Evolutionary conservation across 2,329 filamentous ascomycete genomes (phyloP).

Genomic region (Colletotrichum caudatum): DNA sequence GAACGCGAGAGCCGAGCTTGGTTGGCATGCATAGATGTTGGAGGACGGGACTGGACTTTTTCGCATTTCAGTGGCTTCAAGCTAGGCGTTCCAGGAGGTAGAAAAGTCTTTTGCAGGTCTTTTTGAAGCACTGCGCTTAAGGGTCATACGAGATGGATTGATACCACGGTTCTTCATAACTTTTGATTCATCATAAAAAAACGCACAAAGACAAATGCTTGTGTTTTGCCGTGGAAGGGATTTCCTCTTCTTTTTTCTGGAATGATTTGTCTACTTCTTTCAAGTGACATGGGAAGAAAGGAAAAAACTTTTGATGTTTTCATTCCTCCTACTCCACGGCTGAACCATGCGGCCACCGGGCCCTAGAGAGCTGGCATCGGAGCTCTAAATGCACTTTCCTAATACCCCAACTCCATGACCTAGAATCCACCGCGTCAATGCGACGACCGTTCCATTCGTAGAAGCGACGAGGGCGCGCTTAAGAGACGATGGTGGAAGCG

Average conservation of each 20-base stretch:
- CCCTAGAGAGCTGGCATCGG: slow-evolving; percentile 51
- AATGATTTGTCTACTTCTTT: slow-evolving; percentile 35
- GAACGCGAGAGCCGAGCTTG: slow-evolving; percentile 10
- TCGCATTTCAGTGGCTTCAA: slow-evolving; percentile 15
- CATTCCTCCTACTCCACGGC: slow-evolving; percentile 30
- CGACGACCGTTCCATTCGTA: slow-evolving; percentile 42
- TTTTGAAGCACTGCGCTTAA: neutral
- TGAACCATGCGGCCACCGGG: slow-evolving; percentile 29
- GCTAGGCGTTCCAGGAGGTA: slow-evolving; percentile 36
- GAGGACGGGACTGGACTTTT: neutral
- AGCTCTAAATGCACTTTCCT: slow-evolving; percentile 59
- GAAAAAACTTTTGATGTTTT: slow-evolving; percentile 24
- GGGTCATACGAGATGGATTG: slow-evolving; percentile 15
- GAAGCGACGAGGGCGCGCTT: slow-evolving; percentile 57
- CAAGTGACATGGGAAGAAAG: slow-evolving; percentile 20
- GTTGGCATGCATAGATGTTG: slow-evolving; percentile 3
- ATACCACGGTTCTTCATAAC: slow-evolving; percentile 33
- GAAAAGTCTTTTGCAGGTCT: slow-evolving; percentile 21
- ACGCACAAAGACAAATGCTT: neutral
- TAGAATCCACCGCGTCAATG: slow-evolving; percentile 50
- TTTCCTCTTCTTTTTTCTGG: slow-evolving; percentile 26
- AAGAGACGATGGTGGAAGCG: slow-evolving; percentile 92
- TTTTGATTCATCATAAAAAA: slow-evolving; percentile 23
- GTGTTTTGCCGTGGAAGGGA: slow-evolving; percentile 21
- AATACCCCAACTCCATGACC: slow-evolving; percentile 59